These are phyloP conservation scores for Colletotrichum eremochloae DNA, from an alignment of 2,329 filamentous ascomycete genomes.

Conservation along the genomic window DNA sequence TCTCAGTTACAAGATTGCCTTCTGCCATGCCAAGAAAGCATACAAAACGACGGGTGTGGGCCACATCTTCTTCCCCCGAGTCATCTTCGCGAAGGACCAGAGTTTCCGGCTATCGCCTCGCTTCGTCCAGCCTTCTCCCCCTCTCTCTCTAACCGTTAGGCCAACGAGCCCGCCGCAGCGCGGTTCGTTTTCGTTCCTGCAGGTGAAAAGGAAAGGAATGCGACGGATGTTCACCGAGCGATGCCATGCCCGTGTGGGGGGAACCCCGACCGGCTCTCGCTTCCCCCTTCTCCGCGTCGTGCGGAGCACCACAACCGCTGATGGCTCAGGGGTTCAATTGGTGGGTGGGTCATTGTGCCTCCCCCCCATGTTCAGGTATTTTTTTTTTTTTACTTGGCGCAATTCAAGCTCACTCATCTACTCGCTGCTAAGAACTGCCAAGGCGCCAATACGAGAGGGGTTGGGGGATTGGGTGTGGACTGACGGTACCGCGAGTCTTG, in stretches of 20 bases:
- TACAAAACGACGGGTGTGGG: background rate
- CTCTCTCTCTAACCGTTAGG: background rate
- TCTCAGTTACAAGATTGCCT: background rate
- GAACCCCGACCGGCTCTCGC: slow-evolving; percentile 1
- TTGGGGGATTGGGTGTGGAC: slow-evolving; percentile 7
- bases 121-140: background rate
- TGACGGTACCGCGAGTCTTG: background rate
- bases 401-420: slow-evolving; percentile 31
- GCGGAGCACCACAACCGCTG: background rate
- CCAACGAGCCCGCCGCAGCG: too few relatives aligned
- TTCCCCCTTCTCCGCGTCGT: slow-evolving; percentile 18
- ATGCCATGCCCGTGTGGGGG: slow-evolving; percentile 17
- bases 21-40: background rate
- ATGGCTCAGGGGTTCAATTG: background rate
- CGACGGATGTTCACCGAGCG: slow-evolving; percentile 31
- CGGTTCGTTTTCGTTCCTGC: background rate
- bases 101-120: slow-evolving; percentile 1
- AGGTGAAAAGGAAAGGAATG: background rate
- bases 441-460: slow-evolving; percentile 4
- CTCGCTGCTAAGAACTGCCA: slow-evolving; percentile 29
- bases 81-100: background rate
- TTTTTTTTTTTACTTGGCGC: slow-evolving; percentile 18
- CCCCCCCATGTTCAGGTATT: slow-evolving; percentile 9
- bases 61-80: background rate
- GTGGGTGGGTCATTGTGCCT: too few relatives aligned